Evolutionary conservation across 495 filamentous ascomycete genomes (phyloP).

Genomic region (Aspergillus indologenus): DNA sequence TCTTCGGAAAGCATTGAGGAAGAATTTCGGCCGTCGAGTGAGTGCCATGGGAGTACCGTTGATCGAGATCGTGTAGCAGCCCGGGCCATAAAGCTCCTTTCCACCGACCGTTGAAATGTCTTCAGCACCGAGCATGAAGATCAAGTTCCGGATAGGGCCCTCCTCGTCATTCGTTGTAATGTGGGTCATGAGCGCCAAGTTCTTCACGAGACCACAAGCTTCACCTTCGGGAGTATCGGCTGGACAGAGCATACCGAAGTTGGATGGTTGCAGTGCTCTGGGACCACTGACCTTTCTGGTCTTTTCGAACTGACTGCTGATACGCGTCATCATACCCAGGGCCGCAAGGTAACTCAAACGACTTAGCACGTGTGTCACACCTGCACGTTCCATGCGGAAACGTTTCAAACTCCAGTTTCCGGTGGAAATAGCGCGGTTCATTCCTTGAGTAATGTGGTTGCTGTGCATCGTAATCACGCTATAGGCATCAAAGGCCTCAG

Average conservation of each 20-base stretch:
- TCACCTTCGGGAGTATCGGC: conserved; percentile 98
- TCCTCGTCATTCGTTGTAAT: conserved; percentile 96
- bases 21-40: conserved; percentile 76
- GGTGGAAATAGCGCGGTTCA: conserved; percentile 91
- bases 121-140: conserved; percentile 75
- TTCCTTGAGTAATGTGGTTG: conserved; percentile 78
- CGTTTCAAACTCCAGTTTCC: conserved; percentile 97
- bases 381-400: conserved; percentile 97
- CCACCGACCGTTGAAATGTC: conserved; percentile 71
- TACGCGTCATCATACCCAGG: conserved; percentile 99
- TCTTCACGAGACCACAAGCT: conserved; percentile 96
- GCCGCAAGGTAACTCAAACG: conserved; percentile 94
- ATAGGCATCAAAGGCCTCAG: conserved; percentile 79
- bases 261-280: conserved; percentile 90
- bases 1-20: conserved; percentile 76
- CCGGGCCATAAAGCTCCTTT: conserved; percentile 74
- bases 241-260: conserved; percentile 95
- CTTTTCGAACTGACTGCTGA: conserved; percentile 98
- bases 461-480: conserved; percentile 72
- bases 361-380: conserved; percentile 94
- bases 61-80: conserved; percentile 87
- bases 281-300: conserved; percentile 93
- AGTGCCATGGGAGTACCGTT: conserved; percentile 91
- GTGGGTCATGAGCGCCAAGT: conserved; percentile 97
- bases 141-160: conserved; percentile 74